phyloP scores from a whole-genome alignment of 2,329 filamentous ascomycete genomes.

The Geosmithia flava region DNA sequence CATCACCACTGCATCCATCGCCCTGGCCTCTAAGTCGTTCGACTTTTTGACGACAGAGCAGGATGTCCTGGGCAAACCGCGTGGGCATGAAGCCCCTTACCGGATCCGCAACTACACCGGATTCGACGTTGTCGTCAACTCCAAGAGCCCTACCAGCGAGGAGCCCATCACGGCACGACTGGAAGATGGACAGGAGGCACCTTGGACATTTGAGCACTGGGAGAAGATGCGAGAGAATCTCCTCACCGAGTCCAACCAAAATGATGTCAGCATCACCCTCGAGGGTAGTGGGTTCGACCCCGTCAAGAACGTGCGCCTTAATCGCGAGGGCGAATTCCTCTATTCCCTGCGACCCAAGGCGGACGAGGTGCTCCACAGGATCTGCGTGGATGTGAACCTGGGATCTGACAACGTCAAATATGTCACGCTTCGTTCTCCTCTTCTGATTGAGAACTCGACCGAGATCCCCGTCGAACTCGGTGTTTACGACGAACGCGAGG shows the following conservation, averaged over 20 bases:
- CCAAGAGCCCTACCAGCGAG: conserved; percentile 52
- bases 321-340: conserved; percentile 84
- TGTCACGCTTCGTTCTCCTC: conserved; percentile 84
- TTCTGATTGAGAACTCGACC: conserved; percentile 90
- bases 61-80: conserved; percentile 85
- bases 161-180: conserved; percentile 65
- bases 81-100: conserved; percentile 85
- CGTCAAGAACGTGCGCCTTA: conserved; percentile 77
- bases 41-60: conserved; percentile 76
- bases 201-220: conserved; percentile 96
- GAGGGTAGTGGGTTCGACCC: conserved; percentile 92
- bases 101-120: conserved; percentile 91
- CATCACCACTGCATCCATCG: conserved; percentile 85
- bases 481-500: conserved; percentile 76
- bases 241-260: conserved; percentile 68
- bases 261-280: conserved; percentile 69
- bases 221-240: conserved; percentile 92
- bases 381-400: conserved; percentile 83
- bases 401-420: conserved; percentile 97
- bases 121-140: conserved; percentile 77
- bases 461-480: conserved; percentile 93
- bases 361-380: conserved; percentile 72
- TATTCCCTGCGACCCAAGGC: conserved; percentile 84
- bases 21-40: conserved; percentile 82
- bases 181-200: conserved; percentile 77